These are phyloP conservation scores for Flaveria trinervia DNA, from an alignment of 129 eudicot genomes.

Conservation along the genomic window DNA sequence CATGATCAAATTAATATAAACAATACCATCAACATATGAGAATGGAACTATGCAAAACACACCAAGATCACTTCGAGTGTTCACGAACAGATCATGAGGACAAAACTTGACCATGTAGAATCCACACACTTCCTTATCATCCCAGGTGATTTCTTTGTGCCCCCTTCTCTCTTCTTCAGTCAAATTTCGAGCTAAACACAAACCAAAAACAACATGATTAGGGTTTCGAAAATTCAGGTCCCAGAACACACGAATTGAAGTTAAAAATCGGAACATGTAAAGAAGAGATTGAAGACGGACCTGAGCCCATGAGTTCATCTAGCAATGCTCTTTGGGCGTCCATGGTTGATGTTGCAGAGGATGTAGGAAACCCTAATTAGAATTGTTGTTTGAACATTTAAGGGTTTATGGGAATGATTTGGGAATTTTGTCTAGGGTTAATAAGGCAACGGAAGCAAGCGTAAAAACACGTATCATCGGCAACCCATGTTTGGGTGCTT, in stretches of 20 bases:
- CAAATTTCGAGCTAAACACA: slow-evolving; percentile 70
- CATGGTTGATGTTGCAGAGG: slow-evolving; percentile 37
- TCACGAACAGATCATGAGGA: slow-evolving; percentile 93
- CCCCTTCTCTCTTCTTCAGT: slow-evolving; percentile 97
- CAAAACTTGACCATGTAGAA: slow-evolving; percentile 93
- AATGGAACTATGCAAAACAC: slow-evolving; percentile 16
- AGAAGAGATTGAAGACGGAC: slow-evolving; percentile 27
- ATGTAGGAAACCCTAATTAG: not conserved
- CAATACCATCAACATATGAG: not conserved
- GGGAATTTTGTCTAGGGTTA: slow-evolving; percentile 33
- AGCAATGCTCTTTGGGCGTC: slow-evolving; percentile 98
- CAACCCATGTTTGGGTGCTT: slow-evolving; percentile 9
- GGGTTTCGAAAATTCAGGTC: slow-evolving; percentile 5
- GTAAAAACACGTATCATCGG: slow-evolving; percentile 13
- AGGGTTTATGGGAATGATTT: slow-evolving; percentile 9
- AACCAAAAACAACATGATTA: not conserved
- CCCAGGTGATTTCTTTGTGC: slow-evolving; percentile 84
- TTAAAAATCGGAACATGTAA: too few relatives aligned
- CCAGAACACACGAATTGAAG: not conserved
- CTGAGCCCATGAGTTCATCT: slow-evolving; percentile 98
- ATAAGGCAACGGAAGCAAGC: slow-evolving; percentile 9
- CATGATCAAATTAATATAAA: slow-evolving; percentile 7
- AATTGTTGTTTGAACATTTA: not conserved
- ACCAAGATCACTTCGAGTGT: slow-evolving; percentile 96
- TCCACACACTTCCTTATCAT: slow-evolving; percentile 88